Base-by-base conservation (phyloP, 78 protist species). In the Dictyostelium firmibasis region DNA sequence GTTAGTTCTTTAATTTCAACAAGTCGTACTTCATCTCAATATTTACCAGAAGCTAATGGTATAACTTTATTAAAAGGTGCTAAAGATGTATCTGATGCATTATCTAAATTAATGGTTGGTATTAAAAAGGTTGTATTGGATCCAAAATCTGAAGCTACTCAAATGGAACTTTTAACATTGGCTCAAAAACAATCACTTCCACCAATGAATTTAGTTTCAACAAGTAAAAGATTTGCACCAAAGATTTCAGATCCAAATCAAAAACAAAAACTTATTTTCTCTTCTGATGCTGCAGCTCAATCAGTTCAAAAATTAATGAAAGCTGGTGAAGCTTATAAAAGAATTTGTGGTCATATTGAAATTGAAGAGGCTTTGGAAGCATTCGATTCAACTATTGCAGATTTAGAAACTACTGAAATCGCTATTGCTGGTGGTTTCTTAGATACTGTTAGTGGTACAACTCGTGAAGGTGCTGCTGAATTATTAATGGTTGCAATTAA, bases 301-400 rank as follows among this genome's bases (percentile, higher is more conserved):
- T 72, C 92, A 2, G 91, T 95, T 41, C 97, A 95, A 74, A 69
- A 84, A 75, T 57, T 95, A 8, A 89, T 91, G 95, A 62, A 92
- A n/a, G 83, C 97, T 3, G 86, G 97, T 83, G 91, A 87, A 74
- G 78, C 83, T 3, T 93, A 93, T 18, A 83, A 82, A 27, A 86
- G 79, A 43, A 77, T 82, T 47, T 85, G 93, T 62, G 96, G 96
- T 57, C 93, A 86, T 31, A 79, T 95, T 6, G 97, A 85, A 82
- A 87, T 91, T 53, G 97, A 95, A 60, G 96, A 91, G 18, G 92
- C 95, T 8, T 57, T 91, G 20, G 96, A 95, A 76, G 91, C 74
- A 11, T 95, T 95, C 33, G 97, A 89, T 36, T 87, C 95, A 23
- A 86, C 93, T 1, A 81, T 87, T 47, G 43, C 91, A 2, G 97